These are phyloP conservation scores for Torulaspora indica DNA, from an alignment of 805 yeast species.

Conservation along the genomic window DNA sequence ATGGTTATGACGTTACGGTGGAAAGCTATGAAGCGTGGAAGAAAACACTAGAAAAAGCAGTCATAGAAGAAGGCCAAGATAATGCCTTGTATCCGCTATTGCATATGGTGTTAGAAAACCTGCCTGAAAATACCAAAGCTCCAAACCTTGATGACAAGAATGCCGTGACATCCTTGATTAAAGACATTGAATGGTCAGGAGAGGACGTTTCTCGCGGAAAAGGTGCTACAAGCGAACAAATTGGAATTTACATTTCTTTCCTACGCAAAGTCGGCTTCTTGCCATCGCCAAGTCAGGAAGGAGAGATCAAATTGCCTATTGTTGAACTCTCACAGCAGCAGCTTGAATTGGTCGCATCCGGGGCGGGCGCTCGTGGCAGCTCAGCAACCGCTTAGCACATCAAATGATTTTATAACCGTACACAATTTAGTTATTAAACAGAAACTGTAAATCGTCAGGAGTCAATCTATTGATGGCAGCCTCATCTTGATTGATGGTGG, in stretches of 20 bases:
- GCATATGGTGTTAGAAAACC: constrained; percentile 88
- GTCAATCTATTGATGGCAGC: constrained; percentile 84
- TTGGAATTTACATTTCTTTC: constrained; percentile 77
- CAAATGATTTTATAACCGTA: background rate
- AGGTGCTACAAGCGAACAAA: constrained; percentile 63
- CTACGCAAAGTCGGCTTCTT: constrained; percentile 76
- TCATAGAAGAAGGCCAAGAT: constrained; percentile 67
- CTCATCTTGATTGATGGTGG: constrained; percentile 90
- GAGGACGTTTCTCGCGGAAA: constrained; percentile 62
- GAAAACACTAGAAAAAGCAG: constrained; percentile 64
- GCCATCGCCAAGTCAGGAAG: constrained; percentile 51
- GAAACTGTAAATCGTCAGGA: constrained; percentile 90
- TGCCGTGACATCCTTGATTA: constrained; percentile 62
- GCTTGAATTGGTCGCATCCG: constrained; percentile 51
- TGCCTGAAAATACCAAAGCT: constrained; percentile 88
- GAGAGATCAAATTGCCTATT: constrained; percentile 48
- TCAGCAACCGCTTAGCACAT: constrained; percentile 40
- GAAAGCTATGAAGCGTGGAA: constrained; percentile 79
- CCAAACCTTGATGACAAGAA: constrained; percentile 91
- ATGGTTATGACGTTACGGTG: constrained; percentile 65
- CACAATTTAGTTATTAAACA: constrained; percentile 64
- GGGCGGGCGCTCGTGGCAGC: constrained; percentile 73
- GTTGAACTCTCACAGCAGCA: constrained; percentile 54
- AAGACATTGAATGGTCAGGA: constrained; percentile 60
- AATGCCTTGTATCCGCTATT: constrained; percentile 88